Evolutionary conservation across 2,329 filamentous ascomycete genomes (phyloP).

Genomic region (Orbilia javanica): DNA sequence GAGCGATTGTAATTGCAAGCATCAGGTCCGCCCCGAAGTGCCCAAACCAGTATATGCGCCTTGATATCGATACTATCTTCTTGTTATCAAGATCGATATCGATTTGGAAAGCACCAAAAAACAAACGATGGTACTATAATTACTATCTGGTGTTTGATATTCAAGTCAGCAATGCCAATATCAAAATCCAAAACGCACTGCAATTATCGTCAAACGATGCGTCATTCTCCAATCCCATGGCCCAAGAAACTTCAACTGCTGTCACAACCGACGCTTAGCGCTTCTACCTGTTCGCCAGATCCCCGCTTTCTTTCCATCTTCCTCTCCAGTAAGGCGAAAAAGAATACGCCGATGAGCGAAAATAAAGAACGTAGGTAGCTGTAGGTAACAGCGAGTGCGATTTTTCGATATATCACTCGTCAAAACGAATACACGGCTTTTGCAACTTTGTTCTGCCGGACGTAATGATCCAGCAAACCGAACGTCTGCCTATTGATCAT

Average conservation of each 20-base stretch:
- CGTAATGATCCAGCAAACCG: conserved; percentile 51
- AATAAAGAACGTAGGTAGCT: background rate
- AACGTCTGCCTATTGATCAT: conserved; percentile 57
- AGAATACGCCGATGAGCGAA: conserved; percentile 8
- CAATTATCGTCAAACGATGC: conserved; percentile 34
- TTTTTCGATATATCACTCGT: background rate
- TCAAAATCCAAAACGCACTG: background rate
- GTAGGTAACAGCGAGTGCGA: conserved; percentile 21
- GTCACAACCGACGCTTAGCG: conserved; percentile 57
- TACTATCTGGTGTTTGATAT: background rate
- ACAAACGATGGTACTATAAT: background rate
- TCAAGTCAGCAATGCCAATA: background rate
- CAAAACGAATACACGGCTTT: conserved; percentile 17
- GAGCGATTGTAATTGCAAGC: too few relatives aligned
- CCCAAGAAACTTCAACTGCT: conserved; percentile 39
- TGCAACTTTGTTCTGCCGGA: conserved; percentile 49
- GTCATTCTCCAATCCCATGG: conserved; percentile 31
- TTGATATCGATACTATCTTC: too few relatives aligned
- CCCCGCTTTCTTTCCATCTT: conserved; percentile 3
- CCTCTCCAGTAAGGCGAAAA: conserved; percentile 37
- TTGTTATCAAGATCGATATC: conserved; percentile 15
- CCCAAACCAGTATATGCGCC: conserved; percentile 37
- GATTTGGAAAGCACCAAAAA: too few relatives aligned
- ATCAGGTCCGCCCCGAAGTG: conserved; percentile 23
- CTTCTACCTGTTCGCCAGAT: conserved; percentile 49